phyloP scores from a whole-genome alignment of 257 asterid species.

The Solanum chilense region DNA sequence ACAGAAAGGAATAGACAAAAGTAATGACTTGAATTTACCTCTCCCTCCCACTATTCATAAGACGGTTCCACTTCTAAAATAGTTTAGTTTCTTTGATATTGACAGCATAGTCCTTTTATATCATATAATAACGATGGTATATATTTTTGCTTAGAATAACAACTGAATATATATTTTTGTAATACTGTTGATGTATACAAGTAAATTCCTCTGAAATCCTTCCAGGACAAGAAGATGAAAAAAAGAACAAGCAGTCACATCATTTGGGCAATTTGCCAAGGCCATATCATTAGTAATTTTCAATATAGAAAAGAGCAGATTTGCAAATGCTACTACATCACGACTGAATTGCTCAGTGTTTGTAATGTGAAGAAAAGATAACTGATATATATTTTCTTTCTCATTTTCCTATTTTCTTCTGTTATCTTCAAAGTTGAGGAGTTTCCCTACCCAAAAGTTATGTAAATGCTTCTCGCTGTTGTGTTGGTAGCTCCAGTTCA shows the following conservation, averaged over 20 bases:
- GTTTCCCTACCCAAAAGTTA: slow-evolving; percentile 1
- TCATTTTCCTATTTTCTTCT: neutral
- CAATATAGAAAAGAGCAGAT: neutral
- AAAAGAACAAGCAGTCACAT: neutral
- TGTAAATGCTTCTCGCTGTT: slow-evolving; percentile 75
- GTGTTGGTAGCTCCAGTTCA: slow-evolving; percentile 70
- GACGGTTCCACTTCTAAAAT: neutral
- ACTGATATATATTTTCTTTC: no score
- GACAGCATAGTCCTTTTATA: neutral
- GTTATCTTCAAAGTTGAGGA: neutral
- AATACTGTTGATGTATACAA: neutral
- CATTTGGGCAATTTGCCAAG: neutral
- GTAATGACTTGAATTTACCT: neutral
- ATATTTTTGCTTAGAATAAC: no score
- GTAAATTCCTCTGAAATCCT: neutral
- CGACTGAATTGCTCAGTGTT: neutral
- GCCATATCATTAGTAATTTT: neutral
- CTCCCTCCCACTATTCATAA: neutral
- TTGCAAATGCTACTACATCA: neutral
- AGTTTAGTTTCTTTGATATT: neutral
- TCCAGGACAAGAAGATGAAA: neutral
- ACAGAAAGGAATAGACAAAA: no score
- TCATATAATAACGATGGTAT: neutral
- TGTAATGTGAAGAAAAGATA: neutral
- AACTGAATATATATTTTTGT: no score